Evolutionary conservation across 805 yeast genomes (phyloP).

Genomic region (Starmerella floricola): DNA sequence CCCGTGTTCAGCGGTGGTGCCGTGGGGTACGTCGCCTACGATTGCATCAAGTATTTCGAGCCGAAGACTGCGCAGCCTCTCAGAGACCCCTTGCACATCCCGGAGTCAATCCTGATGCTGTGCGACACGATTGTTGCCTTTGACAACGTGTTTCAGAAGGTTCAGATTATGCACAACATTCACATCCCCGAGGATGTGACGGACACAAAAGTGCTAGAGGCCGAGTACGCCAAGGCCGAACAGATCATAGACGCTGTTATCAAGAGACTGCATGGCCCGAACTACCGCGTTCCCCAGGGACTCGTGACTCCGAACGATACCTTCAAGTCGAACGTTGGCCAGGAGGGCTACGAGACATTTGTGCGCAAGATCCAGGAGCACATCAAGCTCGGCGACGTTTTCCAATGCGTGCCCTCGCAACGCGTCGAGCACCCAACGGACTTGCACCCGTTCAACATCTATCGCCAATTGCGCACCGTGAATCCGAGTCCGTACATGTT

Average conservation of each 20-base stretch:
- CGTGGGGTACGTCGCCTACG: conserved; percentile 88
- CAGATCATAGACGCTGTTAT: conserved; percentile 40
- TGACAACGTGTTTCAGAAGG: conserved; percentile 87
- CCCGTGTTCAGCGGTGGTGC: conserved; percentile 89
- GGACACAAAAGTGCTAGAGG: conserved; percentile 36
- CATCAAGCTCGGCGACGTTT: conserved; percentile 81
- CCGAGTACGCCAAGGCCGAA: conserved; percentile 49
- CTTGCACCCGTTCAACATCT: conserved; percentile 90
- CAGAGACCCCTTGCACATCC: conserved; percentile 69
- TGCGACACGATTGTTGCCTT: conserved; percentile 82
- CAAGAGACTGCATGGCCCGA: conserved; percentile 30
- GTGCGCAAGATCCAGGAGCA: conserved; percentile 66
- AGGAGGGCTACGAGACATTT: conserved; percentile 80
- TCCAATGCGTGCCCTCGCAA: conserved; percentile 98
- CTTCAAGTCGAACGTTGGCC: conserved; percentile 82
- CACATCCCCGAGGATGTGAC: conserved; percentile 23
- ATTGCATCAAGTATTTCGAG: conserved; percentile 92
- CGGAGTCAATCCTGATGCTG: conserved; percentile 86
- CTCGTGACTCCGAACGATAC: conserved; percentile 54
- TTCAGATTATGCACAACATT: conserved; percentile 78
- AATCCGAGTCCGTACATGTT: conserved; percentile 97
- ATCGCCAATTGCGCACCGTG: conserved; percentile 85
- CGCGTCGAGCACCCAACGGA: conserved; percentile 91
- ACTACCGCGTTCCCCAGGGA: conserved; percentile 53
- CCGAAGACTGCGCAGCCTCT: conserved; percentile 70